Percentiles rank a stretch among this genome's conserved stretches.
These are phyloP conservation scores for Ammopiptanthus mongolicus DNA, from an alignment of 306 rosid genomes.

Conservation along the genomic window DNA sequence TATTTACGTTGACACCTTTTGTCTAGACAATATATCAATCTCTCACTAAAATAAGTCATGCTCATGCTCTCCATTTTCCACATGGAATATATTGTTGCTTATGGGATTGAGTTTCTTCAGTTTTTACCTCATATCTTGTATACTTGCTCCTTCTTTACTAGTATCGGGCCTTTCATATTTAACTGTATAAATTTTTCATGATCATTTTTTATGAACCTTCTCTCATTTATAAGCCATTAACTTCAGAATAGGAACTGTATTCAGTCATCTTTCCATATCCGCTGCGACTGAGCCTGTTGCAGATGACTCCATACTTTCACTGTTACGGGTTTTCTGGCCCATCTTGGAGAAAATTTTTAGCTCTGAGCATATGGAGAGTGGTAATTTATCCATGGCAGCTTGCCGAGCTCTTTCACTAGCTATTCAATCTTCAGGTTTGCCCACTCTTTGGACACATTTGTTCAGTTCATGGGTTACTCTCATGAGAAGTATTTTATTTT, in stretches of 20 bases:
- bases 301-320: slow-evolving; percentile 71
- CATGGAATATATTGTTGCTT: background rate
- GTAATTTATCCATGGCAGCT: slow-evolving; percentile 79
- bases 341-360: slow-evolving; percentile 75
- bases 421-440: slow-evolving; percentile 84
- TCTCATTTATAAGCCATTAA: slow-evolving; percentile 14
- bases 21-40: slow-evolving; percentile 2
- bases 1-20: background rate
- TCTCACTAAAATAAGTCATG: background rate
- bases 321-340: slow-evolving; percentile 84
- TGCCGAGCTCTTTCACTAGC: slow-evolving; percentile 93
- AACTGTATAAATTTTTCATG: background rate
- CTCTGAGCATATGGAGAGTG: slow-evolving; percentile 88
- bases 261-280: slow-evolving; percentile 66
- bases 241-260: slow-evolving; percentile 90
- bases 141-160: background rate
- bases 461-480: slow-evolving; percentile 10
- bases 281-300: slow-evolving; percentile 46
- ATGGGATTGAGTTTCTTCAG: background rate
- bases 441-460: slow-evolving; percentile 5
- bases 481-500: background rate
- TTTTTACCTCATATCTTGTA: background rate
- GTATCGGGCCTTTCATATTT: background rate
- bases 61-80: slow-evolving; percentile 3
- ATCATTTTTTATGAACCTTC: slow-evolving; percentile 2